Evolutionary conservation across 768 basidiomycete species (phyloP), one percentile per base, ranked within the genome.

Genomic region (Mrakia blollopis): DNA sequence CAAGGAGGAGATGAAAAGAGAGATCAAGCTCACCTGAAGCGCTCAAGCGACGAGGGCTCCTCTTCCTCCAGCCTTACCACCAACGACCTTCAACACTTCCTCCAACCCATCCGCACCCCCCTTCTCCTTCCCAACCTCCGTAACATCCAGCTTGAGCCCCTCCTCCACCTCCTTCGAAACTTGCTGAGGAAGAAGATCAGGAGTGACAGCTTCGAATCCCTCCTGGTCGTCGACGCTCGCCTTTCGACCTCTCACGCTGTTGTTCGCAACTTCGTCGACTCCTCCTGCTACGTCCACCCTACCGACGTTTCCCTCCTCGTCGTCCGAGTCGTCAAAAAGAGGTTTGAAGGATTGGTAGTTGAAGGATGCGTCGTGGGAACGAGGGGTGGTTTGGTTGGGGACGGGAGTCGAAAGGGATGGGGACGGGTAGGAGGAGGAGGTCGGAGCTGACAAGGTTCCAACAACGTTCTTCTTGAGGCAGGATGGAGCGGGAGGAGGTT

Each of bases 301-400:
- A n/a, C n/a, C n/a, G n/a, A n/a, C n/a, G n/a, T 30, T 30, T 8
- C 10, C 5, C 25, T 63, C 62, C 25, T 63, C 62, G 30, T 28
- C 7, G 62, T 60, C 57, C 23, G 57, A 25, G 28, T 60, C 57
- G 57, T 63, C 28, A 16, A 63, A 63, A 1, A 63, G 21, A 9
- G 62, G 62, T 16, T 35, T 63, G 30, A 63, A 63, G 28, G 62
- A 63, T 30, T 63, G 62, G 30, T 63, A 63, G 28, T 63, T 63
- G 62, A 63, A 63, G 28, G 62, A 63, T 35, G 28, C 4, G 30
- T 63, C 32, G 62, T 63, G 62, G 13, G 32, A 63, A 5, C 7
- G 62, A 61, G 30, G 62, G 30, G 5, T 14, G 28, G 7, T 28
- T 63, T 30, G 35, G 28, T 35, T 32, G 44, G 44, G 44, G 44